Evolutionary conservation across 176 grass and related monocot species (phyloP).

Genomic region (Cymbopogon citratus): DNA sequence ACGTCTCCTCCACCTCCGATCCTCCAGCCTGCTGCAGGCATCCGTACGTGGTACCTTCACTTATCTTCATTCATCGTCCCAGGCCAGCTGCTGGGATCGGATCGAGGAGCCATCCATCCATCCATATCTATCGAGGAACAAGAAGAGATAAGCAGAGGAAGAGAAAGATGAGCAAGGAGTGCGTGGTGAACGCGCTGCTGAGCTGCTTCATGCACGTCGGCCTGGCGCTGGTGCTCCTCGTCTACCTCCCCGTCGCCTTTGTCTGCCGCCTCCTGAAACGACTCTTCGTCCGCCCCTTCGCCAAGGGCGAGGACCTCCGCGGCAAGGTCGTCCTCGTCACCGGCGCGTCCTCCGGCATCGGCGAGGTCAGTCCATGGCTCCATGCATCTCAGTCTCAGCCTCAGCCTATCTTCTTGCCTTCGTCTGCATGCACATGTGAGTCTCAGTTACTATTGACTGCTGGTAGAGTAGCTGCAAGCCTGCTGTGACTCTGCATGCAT

Average conservation of each 20-base stretch:
- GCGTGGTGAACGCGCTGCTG: constrained; percentile 35
- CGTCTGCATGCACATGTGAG: too few relatives aligned
- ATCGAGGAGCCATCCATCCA: too few relatives aligned
- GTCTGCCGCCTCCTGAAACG: constrained; percentile 32
- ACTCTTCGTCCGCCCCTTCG: constrained; percentile 48
- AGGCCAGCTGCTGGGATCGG: too few relatives aligned
- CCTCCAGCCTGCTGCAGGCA: too few relatives aligned
- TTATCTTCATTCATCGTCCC: too few relatives aligned
- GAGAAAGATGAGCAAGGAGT: constrained; percentile 25
- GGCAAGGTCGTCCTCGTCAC: constrained; percentile 84
- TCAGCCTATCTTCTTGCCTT: too few relatives aligned
- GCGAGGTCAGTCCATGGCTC: constrained; percentile 43
- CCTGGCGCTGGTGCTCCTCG: constrained; percentile 44
- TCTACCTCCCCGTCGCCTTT: constrained; percentile 63
- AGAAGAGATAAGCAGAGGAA: neutral
- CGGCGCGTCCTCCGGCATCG: constrained; percentile 91
- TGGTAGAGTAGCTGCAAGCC: too few relatives aligned
- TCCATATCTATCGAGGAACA: too few relatives aligned
- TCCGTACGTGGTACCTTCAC: too few relatives aligned
- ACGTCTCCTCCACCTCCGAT: too few relatives aligned
- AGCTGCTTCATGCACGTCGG: constrained; percentile 48
- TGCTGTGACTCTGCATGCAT: fast-evolving
- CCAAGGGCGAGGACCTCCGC: constrained; percentile 50
- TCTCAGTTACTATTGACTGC: too few relatives aligned
- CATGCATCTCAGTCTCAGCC: too few relatives aligned